phyloP scores from a whole-genome alignment of 2,329 filamentous ascomycete genomes.

The Curvularia sp. region DNA sequence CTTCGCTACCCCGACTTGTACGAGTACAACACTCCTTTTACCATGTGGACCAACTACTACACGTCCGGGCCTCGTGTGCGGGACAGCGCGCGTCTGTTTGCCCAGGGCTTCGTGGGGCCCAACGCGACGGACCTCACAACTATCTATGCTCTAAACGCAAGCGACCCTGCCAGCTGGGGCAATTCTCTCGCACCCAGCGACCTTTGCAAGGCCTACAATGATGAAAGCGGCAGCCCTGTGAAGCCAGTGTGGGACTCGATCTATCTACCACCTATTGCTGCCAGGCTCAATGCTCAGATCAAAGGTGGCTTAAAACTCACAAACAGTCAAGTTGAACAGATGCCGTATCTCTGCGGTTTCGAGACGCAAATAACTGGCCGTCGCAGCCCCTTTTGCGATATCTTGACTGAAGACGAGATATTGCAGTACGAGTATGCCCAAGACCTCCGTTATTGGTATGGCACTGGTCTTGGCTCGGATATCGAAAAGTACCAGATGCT shows the following conservation, averaged over 20 bases:
- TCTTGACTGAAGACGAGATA: slow-evolving; percentile 69
- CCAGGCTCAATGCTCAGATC: slow-evolving; percentile 63
- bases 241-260: slow-evolving; percentile 58
- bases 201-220: slow-evolving; percentile 66
- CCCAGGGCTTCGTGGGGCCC: slow-evolving; percentile 67
- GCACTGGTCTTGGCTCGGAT: slow-evolving; percentile 64
- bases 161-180: slow-evolving; percentile 62
- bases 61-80: slow-evolving; percentile 61
- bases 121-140: slow-evolving; percentile 62
- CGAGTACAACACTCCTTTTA: slow-evolving; percentile 59
- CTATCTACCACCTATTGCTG: slow-evolving; percentile 62
- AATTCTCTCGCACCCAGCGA: slow-evolving; percentile 70
- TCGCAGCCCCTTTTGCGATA: slow-evolving; percentile 66
- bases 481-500: slow-evolving; percentile 67
- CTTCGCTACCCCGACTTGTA: slow-evolving; percentile 59
- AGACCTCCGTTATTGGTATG: slow-evolving; percentile 73
- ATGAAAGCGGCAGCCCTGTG: slow-evolving; percentile 60
- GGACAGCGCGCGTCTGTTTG: slow-evolving; percentile 68
- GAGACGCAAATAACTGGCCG: slow-evolving; percentile 71
- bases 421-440: slow-evolving; percentile 71
- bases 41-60: slow-evolving; percentile 72
- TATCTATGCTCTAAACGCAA: slow-evolving; percentile 66
- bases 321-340: slow-evolving; percentile 61
- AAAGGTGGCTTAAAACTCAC: slow-evolving; percentile 63
- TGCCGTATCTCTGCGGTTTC: slow-evolving; percentile 75